phyloP scores from a whole-genome alignment of 2,329 filamentous ascomycete genomes.

The Immersiporthe knoxdaviesiana region DNA sequence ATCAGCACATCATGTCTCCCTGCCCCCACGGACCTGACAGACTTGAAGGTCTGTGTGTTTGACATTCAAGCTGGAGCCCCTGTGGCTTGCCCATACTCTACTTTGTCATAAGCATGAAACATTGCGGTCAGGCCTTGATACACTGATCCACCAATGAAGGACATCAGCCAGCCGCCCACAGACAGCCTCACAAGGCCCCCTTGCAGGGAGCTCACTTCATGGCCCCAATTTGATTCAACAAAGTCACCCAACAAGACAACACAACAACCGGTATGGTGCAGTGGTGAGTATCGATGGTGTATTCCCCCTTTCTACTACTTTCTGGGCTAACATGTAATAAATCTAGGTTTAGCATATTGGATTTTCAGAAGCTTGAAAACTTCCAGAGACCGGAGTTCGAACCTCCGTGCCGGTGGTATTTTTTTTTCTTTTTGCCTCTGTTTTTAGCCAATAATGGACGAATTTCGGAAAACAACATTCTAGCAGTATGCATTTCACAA shows the following conservation, averaged over 20 bases:
- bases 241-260: not conserved
- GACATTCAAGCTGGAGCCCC: not conserved
- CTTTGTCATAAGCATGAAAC: not conserved
- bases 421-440: slow-evolving; percentile 7
- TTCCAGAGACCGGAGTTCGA: slow-evolving; percentile 19
- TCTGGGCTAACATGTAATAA: slow-evolving; percentile 1
- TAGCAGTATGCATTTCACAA: too few species aligned
- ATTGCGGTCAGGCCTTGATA: not conserved
- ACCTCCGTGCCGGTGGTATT: slow-evolving; percentile 11
- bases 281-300: not conserved
- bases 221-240: too few species aligned
- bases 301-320: not conserved
- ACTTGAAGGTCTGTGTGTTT: not conserved
- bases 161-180: not conserved
- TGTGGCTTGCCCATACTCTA: not conserved
- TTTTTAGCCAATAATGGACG: too few species aligned
- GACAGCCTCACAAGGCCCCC: not conserved
- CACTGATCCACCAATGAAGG: not conserved
- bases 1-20: not conserved
- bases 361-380: slow-evolving; percentile 14
- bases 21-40: not conserved
- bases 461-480: too few species aligned
- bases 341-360: slow-evolving; percentile 17
- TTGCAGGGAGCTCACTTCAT: not conserved
- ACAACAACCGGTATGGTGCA: slow-evolving; percentile 15